Percentiles rank a stretch among this genome's conserved stretches.
These are phyloP conservation scores for Arthrinium puccinioides DNA, from an alignment of 2,329 filamentous ascomycete genomes.

Conservation along the genomic window DNA sequence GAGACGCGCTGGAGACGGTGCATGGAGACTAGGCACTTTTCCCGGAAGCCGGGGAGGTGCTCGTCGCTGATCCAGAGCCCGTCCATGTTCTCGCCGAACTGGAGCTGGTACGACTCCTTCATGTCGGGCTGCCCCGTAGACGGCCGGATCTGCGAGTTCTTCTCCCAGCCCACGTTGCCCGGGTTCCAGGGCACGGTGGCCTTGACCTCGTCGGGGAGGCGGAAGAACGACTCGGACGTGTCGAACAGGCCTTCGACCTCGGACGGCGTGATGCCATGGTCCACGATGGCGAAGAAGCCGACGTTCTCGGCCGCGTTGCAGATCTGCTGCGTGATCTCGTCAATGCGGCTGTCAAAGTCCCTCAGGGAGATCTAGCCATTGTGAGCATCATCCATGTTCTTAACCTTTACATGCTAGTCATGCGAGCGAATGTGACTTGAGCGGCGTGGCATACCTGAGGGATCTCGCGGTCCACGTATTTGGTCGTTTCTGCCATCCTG, in stretches of 20 bases:
- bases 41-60: constrained; percentile 37
- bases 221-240: constrained; percentile 43
- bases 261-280: constrained; percentile 39
- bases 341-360: constrained; percentile 40
- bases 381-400: too few species aligned
- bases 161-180: constrained; percentile 52
- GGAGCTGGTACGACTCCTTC: constrained; percentile 53
- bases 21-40: constrained; percentile 40
- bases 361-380: constrained; percentile 38
- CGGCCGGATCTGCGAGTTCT: constrained; percentile 45
- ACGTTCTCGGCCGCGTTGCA: constrained; percentile 44
- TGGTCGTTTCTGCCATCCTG: not conserved
- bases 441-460: not conserved
- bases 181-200: constrained; percentile 41
- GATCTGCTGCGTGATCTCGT: constrained; percentile 42
- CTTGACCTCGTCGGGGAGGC: constrained; percentile 39
- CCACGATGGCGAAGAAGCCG: constrained; percentile 47
- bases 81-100: constrained; percentile 48
- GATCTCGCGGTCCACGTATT: not conserved
- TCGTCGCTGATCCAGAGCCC: constrained; percentile 40
- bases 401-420: not conserved
- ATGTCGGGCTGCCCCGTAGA: constrained; percentile 47
- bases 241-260: constrained; percentile 41
- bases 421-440: not conserved
- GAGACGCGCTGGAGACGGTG: constrained; percentile 39